phyloP scores from a whole-genome alignment of 805 yeast genomes.

The Millerago galiae region DNA sequence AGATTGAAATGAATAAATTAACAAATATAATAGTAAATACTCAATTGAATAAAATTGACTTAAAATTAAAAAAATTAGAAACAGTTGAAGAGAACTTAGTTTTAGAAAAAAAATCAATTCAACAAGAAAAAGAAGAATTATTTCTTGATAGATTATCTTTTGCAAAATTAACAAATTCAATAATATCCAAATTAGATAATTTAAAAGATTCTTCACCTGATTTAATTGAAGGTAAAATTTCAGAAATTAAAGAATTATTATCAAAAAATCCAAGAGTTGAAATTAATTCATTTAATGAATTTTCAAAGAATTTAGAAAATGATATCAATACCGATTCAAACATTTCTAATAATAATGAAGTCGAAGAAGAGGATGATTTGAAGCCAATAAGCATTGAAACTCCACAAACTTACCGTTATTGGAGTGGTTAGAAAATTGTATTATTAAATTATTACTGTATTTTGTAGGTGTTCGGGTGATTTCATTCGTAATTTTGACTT shows the following conservation, averaged over 20 bases:
- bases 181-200: conserved; percentile 41
- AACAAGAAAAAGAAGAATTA: conserved; percentile 59
- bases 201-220: conserved; percentile 20
- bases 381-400: conserved; percentile 56
- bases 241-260: conserved; percentile 23
- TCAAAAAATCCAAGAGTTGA: conserved; percentile 26
- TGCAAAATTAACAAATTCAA: conserved; percentile 47
- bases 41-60: conserved; percentile 55
- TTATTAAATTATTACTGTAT: neutral
- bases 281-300: conserved; percentile 15
- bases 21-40: conserved; percentile 53
- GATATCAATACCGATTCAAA: conserved; percentile 18
- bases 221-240: conserved; percentile 14
- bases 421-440: conserved; percentile 40
- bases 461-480: neutral
- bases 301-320: conserved; percentile 1
- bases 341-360: conserved; percentile 11
- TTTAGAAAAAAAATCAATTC: conserved; percentile 52
- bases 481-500: neutral
- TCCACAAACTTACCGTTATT: conserved; percentile 58
- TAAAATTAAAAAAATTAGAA: conserved; percentile 53
- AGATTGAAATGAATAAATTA: conserved; percentile 62
- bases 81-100: conserved; percentile 62
- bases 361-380: conserved; percentile 29
- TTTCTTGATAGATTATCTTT: conserved; percentile 63